Conservation (phyloP, 2,329 filamentous ascomycete species). For the Paracorniculantispora psalliotae region DNA sequence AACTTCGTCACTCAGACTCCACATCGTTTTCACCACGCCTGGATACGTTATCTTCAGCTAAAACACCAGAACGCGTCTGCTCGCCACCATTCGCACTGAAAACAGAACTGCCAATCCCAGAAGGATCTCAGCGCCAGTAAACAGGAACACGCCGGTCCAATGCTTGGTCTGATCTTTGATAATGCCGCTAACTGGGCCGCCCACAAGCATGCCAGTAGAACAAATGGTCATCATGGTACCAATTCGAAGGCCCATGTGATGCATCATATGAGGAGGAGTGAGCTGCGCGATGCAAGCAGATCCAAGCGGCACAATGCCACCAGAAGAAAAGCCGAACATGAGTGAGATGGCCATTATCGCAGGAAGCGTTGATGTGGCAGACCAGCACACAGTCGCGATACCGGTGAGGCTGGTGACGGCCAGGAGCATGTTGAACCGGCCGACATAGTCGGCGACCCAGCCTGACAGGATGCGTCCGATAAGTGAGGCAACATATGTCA, state of each 20-base stretch:
- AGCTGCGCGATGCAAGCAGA: constrained; percentile 28
- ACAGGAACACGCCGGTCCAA: neutral
- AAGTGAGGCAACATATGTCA: constrained; percentile 54
- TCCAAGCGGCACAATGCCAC: constrained; percentile 29
- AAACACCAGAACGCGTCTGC: neutral
- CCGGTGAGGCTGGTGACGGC: constrained; percentile 19
- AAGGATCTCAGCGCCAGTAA: neutral
- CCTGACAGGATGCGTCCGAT: constrained; percentile 48
- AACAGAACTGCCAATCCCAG: neutral
- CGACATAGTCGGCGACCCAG: constrained; percentile 45
- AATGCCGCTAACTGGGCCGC: constrained; percentile 20
- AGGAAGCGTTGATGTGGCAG: constrained; percentile 17
- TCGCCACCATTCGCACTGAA: neutral
- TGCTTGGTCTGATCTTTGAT: constrained; percentile 14
- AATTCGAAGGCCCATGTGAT: constrained; percentile 25
- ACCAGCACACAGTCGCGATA: constrained; percentile 28
- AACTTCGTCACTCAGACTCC: neutral
- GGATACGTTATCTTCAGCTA: neutral
- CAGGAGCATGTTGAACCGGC: constrained; percentile 42
- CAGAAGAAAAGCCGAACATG: constrained; percentile 26
- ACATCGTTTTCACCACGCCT: neutral
- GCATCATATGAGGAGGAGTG: constrained; percentile 20
- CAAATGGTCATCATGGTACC: constrained; percentile 28
- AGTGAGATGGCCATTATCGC: constrained; percentile 22
- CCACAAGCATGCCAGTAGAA: constrained; percentile 21